These are phyloP conservation scores for Penicillium angulare DNA, from an alignment of 495 filamentous ascomycete species.

Conservation along the genomic window DNA sequence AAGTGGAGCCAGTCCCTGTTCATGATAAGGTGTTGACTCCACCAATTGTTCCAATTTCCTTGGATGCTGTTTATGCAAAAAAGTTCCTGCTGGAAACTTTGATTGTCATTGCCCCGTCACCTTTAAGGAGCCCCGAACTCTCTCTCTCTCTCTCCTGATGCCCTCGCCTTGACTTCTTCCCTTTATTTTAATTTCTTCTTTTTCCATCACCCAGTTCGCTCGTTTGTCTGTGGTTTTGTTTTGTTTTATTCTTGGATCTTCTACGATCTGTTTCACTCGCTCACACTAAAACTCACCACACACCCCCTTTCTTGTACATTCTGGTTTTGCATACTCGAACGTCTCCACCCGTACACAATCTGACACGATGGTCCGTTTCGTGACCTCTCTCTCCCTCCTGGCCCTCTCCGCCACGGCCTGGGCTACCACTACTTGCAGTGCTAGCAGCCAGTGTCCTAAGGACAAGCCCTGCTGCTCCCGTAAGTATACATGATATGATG, in stretches of 20 bases:
- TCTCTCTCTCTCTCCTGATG: background rate
- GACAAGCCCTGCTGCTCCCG: constrained; percentile 87
- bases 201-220: constrained; percentile 20
- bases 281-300: background rate
- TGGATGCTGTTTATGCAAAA: no score
- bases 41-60: no score
- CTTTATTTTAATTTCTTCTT: constrained; percentile 7
- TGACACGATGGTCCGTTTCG: constrained; percentile 35
- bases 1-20: no score
- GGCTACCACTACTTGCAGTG: constrained; percentile 49
- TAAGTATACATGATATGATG: constrained; percentile 49
- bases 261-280: no score
- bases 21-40: no score
- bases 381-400: constrained; percentile 28
- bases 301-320: constrained; percentile 15
- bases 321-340: constrained; percentile 9
- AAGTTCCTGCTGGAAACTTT: no score
- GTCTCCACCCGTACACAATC: constrained; percentile 18
- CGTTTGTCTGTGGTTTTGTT: constrained; percentile 26
- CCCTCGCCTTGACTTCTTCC: constrained; percentile 5
- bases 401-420: constrained; percentile 36
- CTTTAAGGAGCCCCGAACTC: no score
- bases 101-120: no score
- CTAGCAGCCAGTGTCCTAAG: constrained; percentile 66
- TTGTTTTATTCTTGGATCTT: no score